phyloP scores from a whole-genome alignment of 2,329 filamentous ascomycete species.

The Cladosporium sp. region DNA sequence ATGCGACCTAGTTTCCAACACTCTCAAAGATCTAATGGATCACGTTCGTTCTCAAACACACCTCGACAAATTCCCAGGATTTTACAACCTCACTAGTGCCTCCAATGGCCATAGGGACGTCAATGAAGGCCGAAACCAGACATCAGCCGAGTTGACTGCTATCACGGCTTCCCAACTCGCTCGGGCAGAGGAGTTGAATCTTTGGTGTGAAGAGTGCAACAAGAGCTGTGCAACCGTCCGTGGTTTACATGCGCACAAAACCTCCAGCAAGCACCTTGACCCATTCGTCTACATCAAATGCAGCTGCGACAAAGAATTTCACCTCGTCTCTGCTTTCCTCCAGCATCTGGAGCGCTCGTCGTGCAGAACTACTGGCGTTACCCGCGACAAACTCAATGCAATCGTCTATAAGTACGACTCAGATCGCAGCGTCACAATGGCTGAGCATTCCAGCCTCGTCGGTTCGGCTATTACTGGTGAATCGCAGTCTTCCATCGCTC shows the following conservation, averaged over 20 bases:
- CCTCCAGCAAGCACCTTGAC: constrained; percentile 17
- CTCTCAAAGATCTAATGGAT: background rate
- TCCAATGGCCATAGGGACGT: no score
- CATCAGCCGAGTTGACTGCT: no score
- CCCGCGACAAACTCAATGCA: constrained; percentile 13
- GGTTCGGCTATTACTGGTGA: background rate
- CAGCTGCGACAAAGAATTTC: constrained; percentile 15
- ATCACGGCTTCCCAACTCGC: background rate
- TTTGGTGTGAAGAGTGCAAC: constrained; percentile 16
- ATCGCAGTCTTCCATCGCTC: background rate
- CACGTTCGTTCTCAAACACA: no score
- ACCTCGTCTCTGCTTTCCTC: constrained; percentile 15
- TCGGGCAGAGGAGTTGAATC: constrained; percentile 11
- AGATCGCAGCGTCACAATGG: constrained; percentile 14
- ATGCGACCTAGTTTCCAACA: constrained; percentile 8
- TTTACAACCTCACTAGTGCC: no score
- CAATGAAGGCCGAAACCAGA: no score
- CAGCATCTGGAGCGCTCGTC: constrained; percentile 16
- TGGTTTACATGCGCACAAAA: constrained; percentile 15
- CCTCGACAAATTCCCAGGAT: no score
- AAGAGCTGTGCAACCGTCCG: constrained; percentile 7
- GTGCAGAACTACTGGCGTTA: constrained; percentile 18
- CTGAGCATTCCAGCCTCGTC: background rate
- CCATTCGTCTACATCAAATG: constrained; percentile 15
- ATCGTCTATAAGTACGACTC: constrained; percentile 15